phyloP scores from a whole-genome alignment of 108 stramenopile genomes.

The Nitzschia sp. region DNA sequence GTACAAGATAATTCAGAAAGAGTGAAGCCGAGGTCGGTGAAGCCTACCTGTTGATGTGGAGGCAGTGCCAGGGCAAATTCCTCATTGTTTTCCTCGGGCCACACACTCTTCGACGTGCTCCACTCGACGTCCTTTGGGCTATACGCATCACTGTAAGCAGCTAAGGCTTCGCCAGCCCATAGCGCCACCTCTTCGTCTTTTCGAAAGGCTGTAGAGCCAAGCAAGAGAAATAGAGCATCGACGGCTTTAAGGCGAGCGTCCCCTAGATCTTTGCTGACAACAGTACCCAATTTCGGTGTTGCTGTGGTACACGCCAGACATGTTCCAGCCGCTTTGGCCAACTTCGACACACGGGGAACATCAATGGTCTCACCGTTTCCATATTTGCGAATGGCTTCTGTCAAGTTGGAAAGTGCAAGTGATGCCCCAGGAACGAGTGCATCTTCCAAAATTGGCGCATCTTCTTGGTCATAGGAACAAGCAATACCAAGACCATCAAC shows the following conservation, averaged over 20 bases:
- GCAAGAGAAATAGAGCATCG: slow-evolving; percentile 55
- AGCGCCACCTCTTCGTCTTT: slow-evolving; percentile 81
- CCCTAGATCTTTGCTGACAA: slow-evolving; percentile 28
- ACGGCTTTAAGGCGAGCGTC: slow-evolving; percentile 52
- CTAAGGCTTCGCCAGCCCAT: slow-evolving; percentile 75
- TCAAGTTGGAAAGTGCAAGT: slow-evolving; percentile 37
- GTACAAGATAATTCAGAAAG: too few relatives aligned
- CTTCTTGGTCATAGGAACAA: slow-evolving; percentile 47
- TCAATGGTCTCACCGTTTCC: slow-evolving; percentile 61
- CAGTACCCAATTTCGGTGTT: slow-evolving; percentile 26
- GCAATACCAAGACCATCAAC: slow-evolving; percentile 57
- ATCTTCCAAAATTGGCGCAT: slow-evolving; percentile 58
- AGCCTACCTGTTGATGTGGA: slow-evolving; percentile 62
- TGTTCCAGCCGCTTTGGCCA: slow-evolving; percentile 57
- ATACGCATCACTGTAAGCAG: slow-evolving; percentile 50
- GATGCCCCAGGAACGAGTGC: slow-evolving; percentile 37
- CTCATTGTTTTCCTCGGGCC: slow-evolving; percentile 52
- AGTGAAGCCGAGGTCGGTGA: too few relatives aligned
- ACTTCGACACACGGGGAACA: slow-evolving; percentile 45
- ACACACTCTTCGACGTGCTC: slow-evolving; percentile 26
- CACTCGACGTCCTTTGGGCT: slow-evolving; percentile 29
- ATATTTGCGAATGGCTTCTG: slow-evolving; percentile 48
- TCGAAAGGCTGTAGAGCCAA: slow-evolving; percentile 65
- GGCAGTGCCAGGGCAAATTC: slow-evolving; percentile 54
- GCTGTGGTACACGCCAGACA: slow-evolving; percentile 61